Conservation (phyloP, 345 rosid species). For the Brassica incana region DNA sequence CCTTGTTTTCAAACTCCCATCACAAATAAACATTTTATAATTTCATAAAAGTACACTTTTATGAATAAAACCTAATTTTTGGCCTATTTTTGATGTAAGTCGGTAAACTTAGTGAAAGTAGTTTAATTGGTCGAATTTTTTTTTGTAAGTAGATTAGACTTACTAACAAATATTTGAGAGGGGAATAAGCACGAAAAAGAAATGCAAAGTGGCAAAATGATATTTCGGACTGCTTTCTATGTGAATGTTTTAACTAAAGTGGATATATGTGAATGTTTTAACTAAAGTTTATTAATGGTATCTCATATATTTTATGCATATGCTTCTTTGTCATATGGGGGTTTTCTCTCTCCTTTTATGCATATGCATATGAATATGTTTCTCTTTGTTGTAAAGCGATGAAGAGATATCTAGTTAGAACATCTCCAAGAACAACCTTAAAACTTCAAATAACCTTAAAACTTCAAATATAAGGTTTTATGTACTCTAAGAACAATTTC, state of each 20-base stretch:
- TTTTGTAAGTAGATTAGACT: neutral
- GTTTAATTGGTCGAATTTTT: neutral
- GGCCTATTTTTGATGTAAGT: neutral
- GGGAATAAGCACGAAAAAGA: neutral
- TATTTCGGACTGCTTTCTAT: neutral
- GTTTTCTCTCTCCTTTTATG: too few species aligned
- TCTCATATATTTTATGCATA: too few species aligned
- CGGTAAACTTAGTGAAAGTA: neutral
- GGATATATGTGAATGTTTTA: neutral
- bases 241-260: neutral
- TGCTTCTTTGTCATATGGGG: too few species aligned
- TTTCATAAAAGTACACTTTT: neutral
- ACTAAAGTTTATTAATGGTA: neutral
- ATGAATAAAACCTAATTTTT: neutral
- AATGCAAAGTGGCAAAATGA: neutral
- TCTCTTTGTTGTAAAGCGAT: too few species aligned
- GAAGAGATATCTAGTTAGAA: too few species aligned
- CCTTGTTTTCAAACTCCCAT: conserved; percentile 11
- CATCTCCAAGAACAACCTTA: too few species aligned
- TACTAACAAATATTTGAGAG: neutral
- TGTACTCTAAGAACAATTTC: too few species aligned
- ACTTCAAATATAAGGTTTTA: too few species aligned
- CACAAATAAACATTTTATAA: neutral
- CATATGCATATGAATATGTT: too few species aligned
- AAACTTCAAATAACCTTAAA: too few species aligned